Evolutionary conservation across 2,329 filamentous ascomycete species (phyloP).

Genomic region (Emmonsia crescens): DNA sequence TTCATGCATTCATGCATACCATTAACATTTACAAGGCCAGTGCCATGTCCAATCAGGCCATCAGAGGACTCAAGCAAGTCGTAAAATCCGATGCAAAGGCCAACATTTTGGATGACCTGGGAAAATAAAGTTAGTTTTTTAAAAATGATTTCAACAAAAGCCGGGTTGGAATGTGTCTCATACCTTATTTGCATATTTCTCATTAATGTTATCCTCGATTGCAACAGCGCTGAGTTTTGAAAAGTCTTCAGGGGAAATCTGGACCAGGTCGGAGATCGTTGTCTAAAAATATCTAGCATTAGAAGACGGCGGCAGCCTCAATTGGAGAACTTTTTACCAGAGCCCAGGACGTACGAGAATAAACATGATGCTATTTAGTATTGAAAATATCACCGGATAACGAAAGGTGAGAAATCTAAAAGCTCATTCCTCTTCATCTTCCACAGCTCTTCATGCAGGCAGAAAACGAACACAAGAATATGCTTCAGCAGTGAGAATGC

Average conservation of each 20-base stretch:
- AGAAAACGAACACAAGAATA: neutral
- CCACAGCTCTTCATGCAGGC: neutral
- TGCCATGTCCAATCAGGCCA: constrained; percentile 85
- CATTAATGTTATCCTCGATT: constrained; percentile 93
- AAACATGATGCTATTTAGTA: constrained; percentile 32
- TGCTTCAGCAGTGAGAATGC: neutral
- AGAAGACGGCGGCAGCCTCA: neutral
- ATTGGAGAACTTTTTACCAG: neutral
- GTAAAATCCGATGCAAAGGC: constrained; percentile 86
- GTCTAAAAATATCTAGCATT: constrained; percentile 45
- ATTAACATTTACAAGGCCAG: constrained; percentile 87
- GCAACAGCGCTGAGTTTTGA: constrained; percentile 67
- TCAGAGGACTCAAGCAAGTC: constrained; percentile 84
- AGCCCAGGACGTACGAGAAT: constrained; percentile 35
- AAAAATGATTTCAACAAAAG: neutral
- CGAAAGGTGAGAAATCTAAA: neutral
- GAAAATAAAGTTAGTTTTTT: neutral
- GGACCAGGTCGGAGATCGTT: constrained; percentile 86
- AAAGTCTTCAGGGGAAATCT: constrained; percentile 84
- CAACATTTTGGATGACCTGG: constrained; percentile 81
- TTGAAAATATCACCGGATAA: constrained; percentile 1
- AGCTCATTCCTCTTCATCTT: neutral
- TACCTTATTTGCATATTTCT: constrained; percentile 91
- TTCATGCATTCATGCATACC: constrained; percentile 41
- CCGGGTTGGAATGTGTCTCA: neutral